These are phyloP conservation scores for Hypoxylon sp. DNA, from an alignment of 2,329 filamentous ascomycete genomes.

Conservation along the genomic window DNA sequence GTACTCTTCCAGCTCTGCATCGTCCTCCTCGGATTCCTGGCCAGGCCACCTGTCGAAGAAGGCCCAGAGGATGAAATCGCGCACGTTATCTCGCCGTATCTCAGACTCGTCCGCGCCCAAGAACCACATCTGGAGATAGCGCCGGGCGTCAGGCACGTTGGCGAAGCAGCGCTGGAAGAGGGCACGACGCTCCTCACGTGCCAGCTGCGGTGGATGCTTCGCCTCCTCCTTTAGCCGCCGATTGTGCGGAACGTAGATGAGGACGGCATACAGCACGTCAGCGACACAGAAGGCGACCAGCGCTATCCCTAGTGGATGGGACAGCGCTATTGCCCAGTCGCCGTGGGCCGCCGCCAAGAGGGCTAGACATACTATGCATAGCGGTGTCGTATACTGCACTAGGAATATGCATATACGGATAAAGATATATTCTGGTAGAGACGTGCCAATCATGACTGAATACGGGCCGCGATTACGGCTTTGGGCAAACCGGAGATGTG, in stretches of 20 bases:
- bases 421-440: conserved; percentile 58
- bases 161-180: conserved; percentile 71
- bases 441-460: conserved; percentile 54
- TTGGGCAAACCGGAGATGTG: conserved; percentile 33
- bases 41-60: conserved; percentile 67
- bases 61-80: conserved; percentile 77
- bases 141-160: conserved; percentile 68
- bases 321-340: conserved; percentile 25
- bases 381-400: conserved; percentile 61
- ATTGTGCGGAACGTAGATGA: conserved; percentile 62
- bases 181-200: conserved; percentile 63
- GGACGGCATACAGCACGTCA: conserved; percentile 61
- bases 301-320: conserved; percentile 36
- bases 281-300: conserved; percentile 54
- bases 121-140: conserved; percentile 76
- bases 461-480: conserved; percentile 34
- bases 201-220: conserved; percentile 59
- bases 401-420: conserved; percentile 62
- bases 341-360: conserved; percentile 46
- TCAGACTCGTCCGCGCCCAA: conserved; percentile 69
- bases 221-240: conserved; percentile 58
- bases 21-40: conserved; percentile 53
- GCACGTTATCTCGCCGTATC: conserved; percentile 76
- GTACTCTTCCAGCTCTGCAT: conserved; percentile 62
- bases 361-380: conserved; percentile 56